Conservation (phyloP, 2,329 filamentous ascomycete genomes). For the Exutisphaerella laricina region DNA sequence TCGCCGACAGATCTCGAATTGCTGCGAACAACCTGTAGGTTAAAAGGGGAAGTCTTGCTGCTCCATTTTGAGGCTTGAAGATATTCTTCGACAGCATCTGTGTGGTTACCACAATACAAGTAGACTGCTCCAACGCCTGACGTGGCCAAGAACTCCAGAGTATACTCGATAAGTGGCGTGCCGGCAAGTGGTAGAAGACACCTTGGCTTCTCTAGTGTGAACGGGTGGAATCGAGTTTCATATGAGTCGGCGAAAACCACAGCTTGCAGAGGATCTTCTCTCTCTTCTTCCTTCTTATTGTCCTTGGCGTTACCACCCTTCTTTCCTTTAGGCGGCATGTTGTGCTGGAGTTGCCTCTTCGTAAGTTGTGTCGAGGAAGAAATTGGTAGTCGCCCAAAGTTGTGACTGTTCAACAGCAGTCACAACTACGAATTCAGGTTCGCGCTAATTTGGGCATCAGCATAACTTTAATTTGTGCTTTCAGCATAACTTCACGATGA, state of each 20-base stretch:
- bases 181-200: slow-evolving; percentile 92
- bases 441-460: too few species aligned
- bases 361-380: too few species aligned
- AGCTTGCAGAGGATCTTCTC: slow-evolving; percentile 58
- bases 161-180: slow-evolving; percentile 93
- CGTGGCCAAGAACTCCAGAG: slow-evolving; percentile 90
- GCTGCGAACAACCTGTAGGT: slow-evolving; percentile 78
- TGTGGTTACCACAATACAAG: slow-evolving; percentile 84
- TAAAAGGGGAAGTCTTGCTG: slow-evolving; percentile 70
- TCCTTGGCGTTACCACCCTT: slow-evolving; percentile 32
- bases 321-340: slow-evolving; percentile 46
- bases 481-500: not conserved
- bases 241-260: slow-evolving; percentile 88
- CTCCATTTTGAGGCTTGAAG: slow-evolving; percentile 73
- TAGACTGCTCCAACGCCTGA: slow-evolving; percentile 92
- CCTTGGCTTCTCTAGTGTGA: slow-evolving; percentile 83
- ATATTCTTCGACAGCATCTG: slow-evolving; percentile 80
- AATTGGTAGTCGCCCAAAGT: too few species aligned
- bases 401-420: too few species aligned
- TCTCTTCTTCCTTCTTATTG: slow-evolving; percentile 49
- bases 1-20: slow-evolving; percentile 85
- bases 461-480: too few species aligned
- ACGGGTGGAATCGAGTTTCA: slow-evolving; percentile 83
- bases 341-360: too few species aligned
- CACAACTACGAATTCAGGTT: not conserved